A percentile compares a stretch with the other conserved stretches of the same genome.
phyloP scores from a whole-genome alignment of 768 basidiomycete species.

The Hydnum rufescens region DNA sequence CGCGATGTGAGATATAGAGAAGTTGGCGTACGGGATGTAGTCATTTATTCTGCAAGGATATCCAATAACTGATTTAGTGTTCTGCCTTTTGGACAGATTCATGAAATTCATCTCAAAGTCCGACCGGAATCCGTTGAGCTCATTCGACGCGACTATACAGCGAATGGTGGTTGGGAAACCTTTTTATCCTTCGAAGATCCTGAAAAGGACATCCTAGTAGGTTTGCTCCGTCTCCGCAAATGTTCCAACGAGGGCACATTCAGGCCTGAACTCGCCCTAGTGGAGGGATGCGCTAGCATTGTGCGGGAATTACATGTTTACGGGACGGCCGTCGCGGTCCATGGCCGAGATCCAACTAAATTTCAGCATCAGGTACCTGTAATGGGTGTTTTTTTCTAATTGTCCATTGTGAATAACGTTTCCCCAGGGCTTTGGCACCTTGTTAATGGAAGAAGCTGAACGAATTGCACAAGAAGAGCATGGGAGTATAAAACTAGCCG shows the following conservation, averaged over 20 bases:
- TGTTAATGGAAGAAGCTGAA: conserved; percentile 98
- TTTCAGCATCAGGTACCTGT: conserved; percentile 89
- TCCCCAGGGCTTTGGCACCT: conserved; percentile 75
- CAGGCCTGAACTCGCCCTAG: conserved; percentile 66
- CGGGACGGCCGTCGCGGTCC: conserved; percentile 93
- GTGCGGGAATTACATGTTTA: conserved; percentile 95
- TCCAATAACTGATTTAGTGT: too few species aligned
- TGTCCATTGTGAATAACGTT: conserved; percentile 5
- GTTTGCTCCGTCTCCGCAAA: conserved; percentile 76
- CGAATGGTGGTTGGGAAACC: conserved; percentile 99
- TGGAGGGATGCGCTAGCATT: conserved; percentile 62
- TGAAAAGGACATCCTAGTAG: conserved; percentile 87
- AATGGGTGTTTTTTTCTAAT: too few species aligned
- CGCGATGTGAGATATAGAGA: conserved; percentile 94
- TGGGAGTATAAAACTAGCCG: conserved; percentile 86
- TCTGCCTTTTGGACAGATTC: conserved; percentile 36
- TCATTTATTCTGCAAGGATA: too few species aligned
- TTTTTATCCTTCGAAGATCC: conserved; percentile 99
- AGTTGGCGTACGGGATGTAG: conserved; percentile 90
- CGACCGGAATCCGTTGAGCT: conserved; percentile 90
- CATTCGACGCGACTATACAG: conserved; percentile 83
- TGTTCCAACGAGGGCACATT: conserved; percentile 97
- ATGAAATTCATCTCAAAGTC: conserved; percentile 97
- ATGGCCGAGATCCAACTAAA: conserved; percentile 92
- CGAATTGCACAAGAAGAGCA: conserved; percentile 95